These are phyloP conservation scores for Aspergillus ostianus DNA, from an alignment of 495 filamentous ascomycete species.

Conservation along the genomic window DNA sequence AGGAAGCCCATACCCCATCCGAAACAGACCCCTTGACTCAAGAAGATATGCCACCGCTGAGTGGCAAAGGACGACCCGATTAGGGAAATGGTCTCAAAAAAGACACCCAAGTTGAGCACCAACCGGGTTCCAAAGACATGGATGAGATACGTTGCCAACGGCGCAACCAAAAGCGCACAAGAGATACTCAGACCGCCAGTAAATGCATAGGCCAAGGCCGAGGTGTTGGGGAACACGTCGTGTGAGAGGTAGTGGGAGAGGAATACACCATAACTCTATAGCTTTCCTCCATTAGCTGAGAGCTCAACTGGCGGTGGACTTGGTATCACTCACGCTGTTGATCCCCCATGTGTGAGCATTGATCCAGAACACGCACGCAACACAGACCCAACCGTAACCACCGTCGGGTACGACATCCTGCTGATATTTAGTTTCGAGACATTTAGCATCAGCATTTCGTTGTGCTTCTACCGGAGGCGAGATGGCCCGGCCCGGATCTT, in stretches of 20 bases:
- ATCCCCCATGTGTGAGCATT: conserved; percentile 59
- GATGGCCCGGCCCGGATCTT: conserved; percentile 7
- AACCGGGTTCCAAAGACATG: conserved; percentile 52
- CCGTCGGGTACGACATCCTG: conserved; percentile 49
- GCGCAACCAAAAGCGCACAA: conserved; percentile 60
- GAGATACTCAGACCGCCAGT: conserved; percentile 71
- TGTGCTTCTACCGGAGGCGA: conserved; percentile 14
- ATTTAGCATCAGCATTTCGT: conserved; percentile 3
- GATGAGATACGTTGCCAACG: conserved; percentile 59
- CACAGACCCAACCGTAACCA: conserved; percentile 57
- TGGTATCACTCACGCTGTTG: conserved; percentile 40
- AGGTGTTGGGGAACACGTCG: conserved; percentile 56
- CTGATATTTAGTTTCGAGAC: conserved; percentile 31
- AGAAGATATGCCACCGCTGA: conserved; percentile 69
- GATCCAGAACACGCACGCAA: conserved; percentile 49
- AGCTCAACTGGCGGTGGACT: background rate
- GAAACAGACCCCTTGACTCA: conserved; percentile 75
- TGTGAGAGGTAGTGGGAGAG: conserved; percentile 67
- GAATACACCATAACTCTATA: conserved; percentile 62
- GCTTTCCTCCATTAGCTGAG: background rate
- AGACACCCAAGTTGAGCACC: conserved; percentile 58
- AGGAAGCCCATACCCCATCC: conserved; percentile 74
- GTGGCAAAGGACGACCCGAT: conserved; percentile 67
- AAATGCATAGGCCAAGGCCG: conserved; percentile 64
- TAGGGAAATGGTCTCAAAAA: conserved; percentile 59